Conservation (phyloP, 768 basidiomycete genomes). For the Macrolepiota albuminosa region DNA sequence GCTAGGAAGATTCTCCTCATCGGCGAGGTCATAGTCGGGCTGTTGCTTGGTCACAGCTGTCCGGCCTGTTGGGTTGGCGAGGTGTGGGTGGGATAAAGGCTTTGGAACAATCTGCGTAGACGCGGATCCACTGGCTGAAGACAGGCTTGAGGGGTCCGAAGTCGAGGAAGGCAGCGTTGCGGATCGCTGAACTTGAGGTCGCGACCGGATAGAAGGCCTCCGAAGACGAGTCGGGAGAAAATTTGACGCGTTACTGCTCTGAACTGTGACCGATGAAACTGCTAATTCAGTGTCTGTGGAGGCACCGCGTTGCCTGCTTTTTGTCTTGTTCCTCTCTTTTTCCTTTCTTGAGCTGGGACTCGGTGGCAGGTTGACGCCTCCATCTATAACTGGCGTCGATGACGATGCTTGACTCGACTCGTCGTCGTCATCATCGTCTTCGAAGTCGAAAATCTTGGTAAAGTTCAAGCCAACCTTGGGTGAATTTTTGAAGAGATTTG, state of each 20-base stretch:
- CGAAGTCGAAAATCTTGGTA: conserved; percentile 72
- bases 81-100: conserved; percentile 42
- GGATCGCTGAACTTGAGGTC: conserved; percentile 21
- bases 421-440: conserved; percentile 33
- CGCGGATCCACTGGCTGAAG: conserved; percentile 14
- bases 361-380: conserved; percentile 34
- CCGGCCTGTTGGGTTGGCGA: conserved; percentile 18
- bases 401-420: conserved; percentile 15
- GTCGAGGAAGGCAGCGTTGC: conserved; percentile 28
- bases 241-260: conserved; percentile 7
- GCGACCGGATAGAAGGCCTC: conserved; percentile 50
- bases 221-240: conserved; percentile 46
- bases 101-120: conserved; percentile 25
- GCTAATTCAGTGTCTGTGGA: conserved; percentile 21
- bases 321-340: conserved; percentile 28
- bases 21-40: conserved; percentile 59
- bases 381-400: conserved; percentile 20
- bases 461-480: conserved; percentile 74
- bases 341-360: conserved; percentile 44
- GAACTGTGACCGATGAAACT: conserved; percentile 13
- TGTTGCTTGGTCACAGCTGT: conserved; percentile 21
- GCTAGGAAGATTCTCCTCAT: conserved; percentile 83
- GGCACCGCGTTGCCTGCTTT: conserved; percentile 9
- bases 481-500: conserved; percentile 61
- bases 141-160: conserved; percentile 33